Evolutionary conservation across 495 filamentous ascomycete species (phyloP).

Genomic region (Sporormia fimetaria): DNA sequence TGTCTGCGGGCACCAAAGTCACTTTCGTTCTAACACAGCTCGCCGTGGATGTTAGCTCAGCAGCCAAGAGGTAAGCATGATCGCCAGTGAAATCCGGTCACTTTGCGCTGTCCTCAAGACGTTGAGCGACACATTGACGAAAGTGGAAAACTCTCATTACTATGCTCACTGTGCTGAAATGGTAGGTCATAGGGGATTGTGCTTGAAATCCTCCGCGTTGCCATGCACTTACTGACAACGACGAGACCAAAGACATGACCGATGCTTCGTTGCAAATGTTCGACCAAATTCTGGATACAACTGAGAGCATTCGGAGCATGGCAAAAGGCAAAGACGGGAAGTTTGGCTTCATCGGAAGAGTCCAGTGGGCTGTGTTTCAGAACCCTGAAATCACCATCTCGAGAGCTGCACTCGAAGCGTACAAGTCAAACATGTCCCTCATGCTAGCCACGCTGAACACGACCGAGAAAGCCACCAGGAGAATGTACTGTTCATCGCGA

Average conservation of each 20-base stretch:
- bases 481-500: conserved; percentile 3
- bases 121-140: conserved; percentile 6
- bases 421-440: conserved; percentile 12
- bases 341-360: conserved; percentile 2
- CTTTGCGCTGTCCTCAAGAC: conserved; percentile 14
- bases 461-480: conserved; percentile 6
- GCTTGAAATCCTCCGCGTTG: too few species aligned
- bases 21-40: conserved; percentile 14
- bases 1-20: conserved; percentile 15
- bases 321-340: conserved; percentile 10
- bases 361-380: conserved; percentile 16
- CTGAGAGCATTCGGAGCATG: conserved; percentile 2
- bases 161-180: conserved; percentile 11
- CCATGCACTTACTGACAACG: too few species aligned
- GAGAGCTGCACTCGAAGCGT: conserved; percentile 12
- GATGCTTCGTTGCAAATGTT: conserved; percentile 15
- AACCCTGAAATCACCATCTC: conserved; percentile 11
- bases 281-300: conserved; percentile 9
- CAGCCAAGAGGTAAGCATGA: conserved; percentile 14
- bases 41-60: conserved; percentile 14
- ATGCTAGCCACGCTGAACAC: conserved; percentile 19
- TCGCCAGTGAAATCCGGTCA: conserved; percentile 8
- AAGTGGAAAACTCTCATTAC: conserved; percentile 7
- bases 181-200: too few species aligned
- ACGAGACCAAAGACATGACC: conserved; percentile 16